Percentiles rank a stretch among this genome's conserved stretches.
These are phyloP conservation scores for Lactifluus subvellereus DNA, from an alignment of 768 basidiomycete species.

Conservation along the genomic window DNA sequence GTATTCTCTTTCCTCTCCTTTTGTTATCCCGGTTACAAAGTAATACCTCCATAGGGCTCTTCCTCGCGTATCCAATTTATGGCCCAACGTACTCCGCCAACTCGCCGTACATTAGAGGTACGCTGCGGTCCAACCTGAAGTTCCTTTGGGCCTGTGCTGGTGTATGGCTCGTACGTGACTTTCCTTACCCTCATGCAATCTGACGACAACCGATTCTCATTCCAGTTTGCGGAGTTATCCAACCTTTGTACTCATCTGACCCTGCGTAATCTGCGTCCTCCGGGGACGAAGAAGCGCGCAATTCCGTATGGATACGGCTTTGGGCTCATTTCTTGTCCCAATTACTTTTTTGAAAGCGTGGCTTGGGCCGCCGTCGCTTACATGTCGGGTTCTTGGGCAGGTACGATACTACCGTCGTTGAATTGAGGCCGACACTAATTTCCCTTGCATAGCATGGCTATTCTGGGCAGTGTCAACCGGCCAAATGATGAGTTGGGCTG, in stretches of 20 bases:
- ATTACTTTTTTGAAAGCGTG: conserved; percentile 89
- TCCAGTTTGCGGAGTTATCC: conserved; percentile 75
- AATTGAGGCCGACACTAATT: conserved; percentile 1
- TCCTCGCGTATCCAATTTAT: conserved; percentile 78
- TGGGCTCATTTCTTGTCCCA: conserved; percentile 78
- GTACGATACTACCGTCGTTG: conserved; percentile 40
- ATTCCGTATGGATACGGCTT: conserved; percentile 95
- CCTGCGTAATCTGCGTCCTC: conserved; percentile 77
- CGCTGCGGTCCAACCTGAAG: conserved; percentile 54
- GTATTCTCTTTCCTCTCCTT: conserved; percentile 30
- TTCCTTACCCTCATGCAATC: background rate
- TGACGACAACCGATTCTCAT: background rate
- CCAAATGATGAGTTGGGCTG: conserved; percentile 83
- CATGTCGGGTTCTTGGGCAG: conserved; percentile 73
- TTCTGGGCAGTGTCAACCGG: conserved; percentile 57
- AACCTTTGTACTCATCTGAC: conserved; percentile 82
- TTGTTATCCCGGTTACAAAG: background rate
- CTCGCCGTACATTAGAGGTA: conserved; percentile 56
- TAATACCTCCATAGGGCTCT: conserved; percentile 43
- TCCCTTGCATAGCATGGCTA: conserved; percentile 41
- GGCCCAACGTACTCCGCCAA: conserved; percentile 67
- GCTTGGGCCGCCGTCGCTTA: conserved; percentile 65
- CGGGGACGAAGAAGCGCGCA: conserved; percentile 69
- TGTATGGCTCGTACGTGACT: conserved; percentile 66
- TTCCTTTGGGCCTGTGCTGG: conserved; percentile 64